Evolutionary conservation across 805 yeast species (phyloP).

Genomic region (Ogataea trehaloabstinens): DNA sequence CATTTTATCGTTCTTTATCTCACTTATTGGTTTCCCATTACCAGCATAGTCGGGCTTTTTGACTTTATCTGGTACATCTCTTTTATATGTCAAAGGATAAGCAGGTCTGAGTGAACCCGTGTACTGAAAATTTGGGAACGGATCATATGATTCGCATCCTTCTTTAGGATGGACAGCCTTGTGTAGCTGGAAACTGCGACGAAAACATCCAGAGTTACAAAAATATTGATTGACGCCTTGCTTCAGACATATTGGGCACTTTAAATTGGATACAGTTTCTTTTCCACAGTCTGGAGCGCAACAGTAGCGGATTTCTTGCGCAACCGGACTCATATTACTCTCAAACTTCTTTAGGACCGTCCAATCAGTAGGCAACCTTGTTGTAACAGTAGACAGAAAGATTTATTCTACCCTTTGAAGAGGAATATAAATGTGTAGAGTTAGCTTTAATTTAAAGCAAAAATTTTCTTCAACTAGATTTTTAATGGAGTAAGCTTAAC

Average conservation of each 20-base stretch:
- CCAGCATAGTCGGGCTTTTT: conserved; percentile 79
- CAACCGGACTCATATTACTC: conserved; percentile 12
- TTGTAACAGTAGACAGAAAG: no score
- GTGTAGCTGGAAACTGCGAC: conserved; percentile 67
- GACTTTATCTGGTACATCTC: conserved; percentile 70
- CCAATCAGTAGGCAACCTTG: no score
- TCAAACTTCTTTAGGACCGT: no score
- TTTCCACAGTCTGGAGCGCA: conserved; percentile 85
- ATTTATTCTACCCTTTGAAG: no score
- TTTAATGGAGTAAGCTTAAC: no score
- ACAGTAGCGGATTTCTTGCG: conserved; percentile 39
- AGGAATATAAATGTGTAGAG: no score
- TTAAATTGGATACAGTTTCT: conserved; percentile 66
- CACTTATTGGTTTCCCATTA: conserved; percentile 76
- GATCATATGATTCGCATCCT: conserved; percentile 67
- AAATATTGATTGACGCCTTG: conserved; percentile 59
- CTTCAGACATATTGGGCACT: conserved; percentile 91
- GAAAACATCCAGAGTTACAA: conserved; percentile 84
- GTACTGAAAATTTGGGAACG: conserved; percentile 77
- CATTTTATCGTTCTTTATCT: conserved; percentile 67
- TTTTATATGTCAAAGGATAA: conserved; percentile 77
- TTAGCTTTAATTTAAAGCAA: no score
- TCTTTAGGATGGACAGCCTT: conserved; percentile 70
- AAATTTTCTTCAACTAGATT: no score
- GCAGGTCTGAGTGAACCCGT: conserved; percentile 73